Conservation (phyloP, 2,329 filamentous ascomycete genomes). For the Moelleriella libera region DNA sequence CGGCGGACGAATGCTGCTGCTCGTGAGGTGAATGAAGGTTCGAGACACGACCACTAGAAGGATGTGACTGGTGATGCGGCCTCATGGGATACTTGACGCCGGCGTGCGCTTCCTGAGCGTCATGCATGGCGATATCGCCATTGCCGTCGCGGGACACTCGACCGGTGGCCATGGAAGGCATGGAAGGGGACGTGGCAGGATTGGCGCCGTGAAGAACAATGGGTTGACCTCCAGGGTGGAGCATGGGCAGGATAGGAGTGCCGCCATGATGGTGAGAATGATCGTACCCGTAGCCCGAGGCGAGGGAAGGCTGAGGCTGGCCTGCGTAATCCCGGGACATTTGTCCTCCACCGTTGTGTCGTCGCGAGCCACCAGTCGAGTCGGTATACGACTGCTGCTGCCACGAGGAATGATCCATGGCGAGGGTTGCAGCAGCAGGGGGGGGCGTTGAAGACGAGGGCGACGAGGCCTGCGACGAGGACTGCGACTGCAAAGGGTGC, state of each 20-base stretch:
- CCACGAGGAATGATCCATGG: conserved; percentile 43
- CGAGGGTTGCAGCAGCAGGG: conserved; percentile 7
- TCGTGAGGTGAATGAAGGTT: conserved; percentile 58
- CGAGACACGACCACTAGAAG: conserved; percentile 33
- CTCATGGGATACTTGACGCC: conserved; percentile 76
- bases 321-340: conserved; percentile 33
- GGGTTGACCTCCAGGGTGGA: conserved; percentile 16
- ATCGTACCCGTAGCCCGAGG: conserved; percentile 34
- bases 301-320: conserved; percentile 8
- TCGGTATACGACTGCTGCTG: conserved; percentile 46
- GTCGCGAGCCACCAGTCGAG: conserved; percentile 45
- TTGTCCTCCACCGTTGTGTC: conserved; percentile 41
- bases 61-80: conserved; percentile 62
- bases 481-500: not conserved
- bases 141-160: conserved; percentile 56
- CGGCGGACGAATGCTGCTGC: conserved; percentile 56
- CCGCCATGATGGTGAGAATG: conserved; percentile 51
- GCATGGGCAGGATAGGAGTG: conserved; percentile 15
- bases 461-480: conserved; percentile 5
- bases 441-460: conserved; percentile 4
- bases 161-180: conserved; percentile 35
- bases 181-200: conserved; percentile 40
- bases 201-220: conserved; percentile 22
- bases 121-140: conserved; percentile 75
- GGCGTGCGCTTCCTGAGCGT: conserved; percentile 68